A percentile compares a stretch with the other conserved stretches of the same genome.
Evolutionary conservation across 2,329 filamentous ascomycete species (phyloP).

Genomic region (Thielaviopsis populi): DNA sequence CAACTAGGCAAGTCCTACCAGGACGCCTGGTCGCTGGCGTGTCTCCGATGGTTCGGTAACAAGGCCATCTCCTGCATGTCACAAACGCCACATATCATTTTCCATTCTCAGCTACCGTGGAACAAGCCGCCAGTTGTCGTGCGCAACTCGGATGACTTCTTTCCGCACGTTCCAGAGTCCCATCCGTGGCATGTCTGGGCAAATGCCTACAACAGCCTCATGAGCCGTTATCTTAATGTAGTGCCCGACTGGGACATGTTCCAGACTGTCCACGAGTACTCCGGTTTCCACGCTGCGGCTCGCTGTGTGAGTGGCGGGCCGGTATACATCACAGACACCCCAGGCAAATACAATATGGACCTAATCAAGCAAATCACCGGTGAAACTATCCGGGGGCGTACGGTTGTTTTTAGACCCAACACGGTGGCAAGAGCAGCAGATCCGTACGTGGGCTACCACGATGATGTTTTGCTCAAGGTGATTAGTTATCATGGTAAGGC

Average conservation of each 20-base stretch:
- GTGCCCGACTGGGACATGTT: constrained; percentile 73
- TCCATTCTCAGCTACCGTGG: constrained; percentile 66
- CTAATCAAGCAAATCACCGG: constrained; percentile 74
- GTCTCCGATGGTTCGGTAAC: constrained; percentile 60
- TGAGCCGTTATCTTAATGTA: constrained; percentile 73
- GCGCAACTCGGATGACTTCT: constrained; percentile 86
- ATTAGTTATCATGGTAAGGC: constrained; percentile 58
- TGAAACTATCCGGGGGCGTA: constrained; percentile 52
- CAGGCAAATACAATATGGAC: constrained; percentile 61
- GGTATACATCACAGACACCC: constrained; percentile 84
- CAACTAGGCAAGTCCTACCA: constrained; percentile 62
- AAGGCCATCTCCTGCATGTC: constrained; percentile 91
- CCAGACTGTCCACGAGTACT: constrained; percentile 50
- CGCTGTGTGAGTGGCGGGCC: constrained; percentile 82
- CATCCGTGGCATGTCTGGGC: constrained; percentile 94
- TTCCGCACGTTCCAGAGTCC: constrained; percentile 62
- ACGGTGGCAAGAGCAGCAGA: constrained; percentile 56
- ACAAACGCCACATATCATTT: constrained; percentile 70
- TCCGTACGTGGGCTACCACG: constrained; percentile 62
- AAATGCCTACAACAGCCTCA: constrained; percentile 76
- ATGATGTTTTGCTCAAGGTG: constrained; percentile 58
- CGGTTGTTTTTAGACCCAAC: constrained; percentile 67
- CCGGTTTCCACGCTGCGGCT: constrained; percentile 75
- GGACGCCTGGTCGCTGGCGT: constrained; percentile 70
- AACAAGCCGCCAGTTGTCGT: constrained; percentile 59